Evolutionary conservation across 192 early-diverging fungal genomes (phyloP), one percentile per base, ranked within the genome.

Genomic region (Coemansia sp.): DNA sequence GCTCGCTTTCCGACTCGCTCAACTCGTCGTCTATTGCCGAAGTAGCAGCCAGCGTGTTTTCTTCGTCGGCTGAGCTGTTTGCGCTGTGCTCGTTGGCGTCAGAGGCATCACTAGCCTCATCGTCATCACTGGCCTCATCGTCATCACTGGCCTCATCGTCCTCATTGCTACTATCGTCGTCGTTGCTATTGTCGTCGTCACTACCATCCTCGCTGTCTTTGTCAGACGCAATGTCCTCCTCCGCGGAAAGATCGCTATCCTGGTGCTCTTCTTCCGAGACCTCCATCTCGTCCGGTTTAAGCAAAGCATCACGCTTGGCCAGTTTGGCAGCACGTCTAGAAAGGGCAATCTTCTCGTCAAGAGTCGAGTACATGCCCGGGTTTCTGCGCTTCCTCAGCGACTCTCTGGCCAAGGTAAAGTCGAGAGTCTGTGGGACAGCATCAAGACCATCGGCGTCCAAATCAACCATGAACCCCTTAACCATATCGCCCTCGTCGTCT

Each of bases 371-470:
- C 41, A 27, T 38, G 10, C 58, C 57, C 19, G 54, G 40, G 67
- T 82, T 81, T 27, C 78, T 72, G 47, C 80, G 79, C 26, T 65
- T 67, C 64, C 84, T 86, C 26, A 95, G 64, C 37, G 85, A 85
- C 3, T 82, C 87, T 46, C 88, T 78, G 19, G 90, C 91, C 38
- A 81, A 79, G 9, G 82, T 82, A 53, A 95, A 93, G 60, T 95
- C 91, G 81, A 90, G 88, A 5, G 83, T 77, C 60, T 89, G 78
- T 7, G 72, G 76, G n/a, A 74, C 65, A 10, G 80, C 59, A 53
- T 82, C 71, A 38, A 75, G 52, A 15, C 77, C 80, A 40, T 86
- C 88, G 41, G 86, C 83, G 25, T 90, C 89, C 23, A 87, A 61
- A 51, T 88, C 86, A 46, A 95, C 88, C 5, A 83, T 80, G 52